A percentile compares a stretch with the other conserved stretches of the same genome.
These are phyloP conservation scores for Didymellaceae sp. DNA, from an alignment of 2,329 filamentous ascomycete genomes.

Conservation along the genomic window DNA sequence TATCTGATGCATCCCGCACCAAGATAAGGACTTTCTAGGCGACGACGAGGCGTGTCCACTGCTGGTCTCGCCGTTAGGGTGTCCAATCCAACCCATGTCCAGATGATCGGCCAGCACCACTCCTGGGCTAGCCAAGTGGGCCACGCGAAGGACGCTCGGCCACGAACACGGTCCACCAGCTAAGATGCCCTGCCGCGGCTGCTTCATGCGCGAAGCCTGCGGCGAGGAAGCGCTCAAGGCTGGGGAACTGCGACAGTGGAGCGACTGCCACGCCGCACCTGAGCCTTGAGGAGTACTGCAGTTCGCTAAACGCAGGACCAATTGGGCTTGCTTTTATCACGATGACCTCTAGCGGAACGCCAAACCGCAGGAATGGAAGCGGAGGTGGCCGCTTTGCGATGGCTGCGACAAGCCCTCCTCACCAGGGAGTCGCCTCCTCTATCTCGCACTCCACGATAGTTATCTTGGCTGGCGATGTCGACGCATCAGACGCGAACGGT, in stretches of 20 bases:
- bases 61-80: constrained; percentile 29
- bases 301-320: constrained; percentile 13
- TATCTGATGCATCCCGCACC: constrained; percentile 40
- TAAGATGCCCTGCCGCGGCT: constrained; percentile 4
- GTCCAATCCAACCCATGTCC: constrained; percentile 27
- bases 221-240: constrained; percentile 7
- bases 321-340: constrained; percentile 16
- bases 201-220: constrained; percentile 8
- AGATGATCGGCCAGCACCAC: constrained; percentile 11
- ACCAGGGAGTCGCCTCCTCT: constrained; percentile 21
- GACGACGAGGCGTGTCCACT: constrained; percentile 14
- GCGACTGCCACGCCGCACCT: constrained; percentile 6
- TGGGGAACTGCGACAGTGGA: constrained; percentile 12
- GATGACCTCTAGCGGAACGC: constrained; percentile 6
- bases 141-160: constrained; percentile 15
- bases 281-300: constrained; percentile 9
- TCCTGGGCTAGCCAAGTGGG: constrained; percentile 12
- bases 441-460: constrained; percentile 10
- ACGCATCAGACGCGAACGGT: constrained; percentile 9
- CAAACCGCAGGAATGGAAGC: constrained; percentile 13
- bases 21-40: constrained; percentile 45
- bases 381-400: constrained; percentile 16
- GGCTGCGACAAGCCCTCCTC: constrained; percentile 12
- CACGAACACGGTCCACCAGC: constrained; percentile 1
- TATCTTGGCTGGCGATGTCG: constrained; percentile 12